Conservation (phyloP, 192 early-diverging fungal genomes). For the Lunasporangiospora selenospora region DNA sequence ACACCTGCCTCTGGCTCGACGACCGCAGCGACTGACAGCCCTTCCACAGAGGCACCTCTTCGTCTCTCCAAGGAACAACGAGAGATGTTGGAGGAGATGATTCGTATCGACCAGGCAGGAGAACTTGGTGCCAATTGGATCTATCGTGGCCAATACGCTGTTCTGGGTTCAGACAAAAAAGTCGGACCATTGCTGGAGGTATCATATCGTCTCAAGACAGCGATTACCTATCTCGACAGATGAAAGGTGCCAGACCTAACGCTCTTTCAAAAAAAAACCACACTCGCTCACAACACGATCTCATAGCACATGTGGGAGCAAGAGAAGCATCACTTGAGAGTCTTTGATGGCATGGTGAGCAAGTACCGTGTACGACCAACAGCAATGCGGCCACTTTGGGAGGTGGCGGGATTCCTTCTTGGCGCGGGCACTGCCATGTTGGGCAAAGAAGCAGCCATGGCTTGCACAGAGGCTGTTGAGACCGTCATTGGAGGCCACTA, state of each 20-base stretch:
- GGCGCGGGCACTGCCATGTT: constrained; percentile 88
- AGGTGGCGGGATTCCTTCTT: constrained; percentile 82
- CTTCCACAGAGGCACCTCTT: too few species aligned
- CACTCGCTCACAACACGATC: too few species aligned
- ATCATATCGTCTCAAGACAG: background rate
- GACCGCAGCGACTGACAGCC: too few species aligned
- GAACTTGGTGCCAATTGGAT: constrained; percentile 96
- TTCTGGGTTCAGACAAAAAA: constrained; percentile 72
- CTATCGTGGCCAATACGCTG: constrained; percentile 93
- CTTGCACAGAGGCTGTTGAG: constrained; percentile 98
- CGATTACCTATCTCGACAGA: background rate
- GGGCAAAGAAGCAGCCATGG: constrained; percentile 97
- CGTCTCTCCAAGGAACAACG: constrained; percentile 60
- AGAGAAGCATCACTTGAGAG: constrained; percentile 82
- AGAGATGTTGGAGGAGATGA: constrained; percentile 71
- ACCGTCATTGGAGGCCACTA: constrained; percentile 96
- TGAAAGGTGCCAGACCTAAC: too few species aligned
- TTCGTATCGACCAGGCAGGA: constrained; percentile 97
- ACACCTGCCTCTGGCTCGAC: too few species aligned
- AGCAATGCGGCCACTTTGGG: constrained; percentile 85
- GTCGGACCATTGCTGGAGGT: constrained; percentile 75
- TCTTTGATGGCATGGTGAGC: constrained; percentile 79
- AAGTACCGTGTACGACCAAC: constrained; percentile 87
- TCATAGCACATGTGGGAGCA: constrained; percentile 96
- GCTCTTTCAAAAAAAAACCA: too few species aligned